Conservation (phyloP, 2,329 filamentous ascomycete genomes). For the Fusarium guadeloupense region DNA sequence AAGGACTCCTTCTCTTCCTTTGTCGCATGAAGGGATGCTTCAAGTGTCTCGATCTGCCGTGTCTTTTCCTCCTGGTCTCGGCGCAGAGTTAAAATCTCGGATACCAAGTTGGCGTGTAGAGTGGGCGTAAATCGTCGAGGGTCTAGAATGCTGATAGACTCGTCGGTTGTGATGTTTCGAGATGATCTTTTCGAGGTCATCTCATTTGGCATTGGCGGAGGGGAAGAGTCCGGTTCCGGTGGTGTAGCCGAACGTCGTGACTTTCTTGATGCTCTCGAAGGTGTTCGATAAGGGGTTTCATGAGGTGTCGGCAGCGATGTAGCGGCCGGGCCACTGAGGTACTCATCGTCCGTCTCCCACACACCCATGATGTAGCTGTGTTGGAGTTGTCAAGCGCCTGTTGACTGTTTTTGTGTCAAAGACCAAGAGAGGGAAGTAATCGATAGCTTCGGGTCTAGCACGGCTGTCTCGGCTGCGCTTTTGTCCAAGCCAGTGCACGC, state of each 20-base stretch:
- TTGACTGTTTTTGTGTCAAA: not conserved
- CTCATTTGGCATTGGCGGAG: constrained; percentile 58
- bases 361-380: constrained; percentile 56
- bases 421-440: not conserved
- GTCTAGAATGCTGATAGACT: constrained; percentile 79
- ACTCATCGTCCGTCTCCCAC: constrained; percentile 73
- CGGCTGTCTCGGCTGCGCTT: not conserved
- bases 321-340: constrained; percentile 60
- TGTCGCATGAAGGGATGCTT: constrained; percentile 75
- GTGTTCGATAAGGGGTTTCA: constrained; percentile 76
- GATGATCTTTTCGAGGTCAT: constrained; percentile 62
- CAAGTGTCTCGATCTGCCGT: constrained; percentile 85
- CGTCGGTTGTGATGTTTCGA: constrained; percentile 69
- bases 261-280: constrained; percentile 69
- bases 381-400: not conserved
- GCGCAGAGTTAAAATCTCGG: constrained; percentile 87
- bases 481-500: constrained; percentile 32
- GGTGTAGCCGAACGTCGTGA: constrained; percentile 76
- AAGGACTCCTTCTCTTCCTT: constrained; percentile 79
- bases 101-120: constrained; percentile 91
- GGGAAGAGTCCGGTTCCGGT: constrained; percentile 66
- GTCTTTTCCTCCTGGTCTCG: constrained; percentile 92
- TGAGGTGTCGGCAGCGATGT: constrained; percentile 74
- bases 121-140: constrained; percentile 94
- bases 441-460: not conserved